Evolutionary conservation across 2,329 filamentous ascomycete genomes (phyloP), one percentile per base, ranked within the genome.

Genomic region (Epichloe scottii): DNA sequence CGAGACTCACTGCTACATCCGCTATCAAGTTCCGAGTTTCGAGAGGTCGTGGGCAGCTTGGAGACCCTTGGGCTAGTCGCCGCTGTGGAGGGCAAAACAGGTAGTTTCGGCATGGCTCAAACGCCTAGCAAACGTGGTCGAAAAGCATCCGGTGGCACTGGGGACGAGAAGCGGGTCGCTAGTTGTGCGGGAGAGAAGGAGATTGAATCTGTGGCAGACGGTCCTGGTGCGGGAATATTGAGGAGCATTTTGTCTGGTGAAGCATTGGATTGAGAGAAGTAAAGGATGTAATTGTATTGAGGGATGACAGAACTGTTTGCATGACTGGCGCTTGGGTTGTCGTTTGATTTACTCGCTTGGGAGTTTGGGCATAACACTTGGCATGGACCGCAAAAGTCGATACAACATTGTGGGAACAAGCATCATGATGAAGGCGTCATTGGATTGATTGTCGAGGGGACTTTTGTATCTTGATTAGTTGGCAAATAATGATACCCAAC

Each of bases 1-100:
- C 80, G 82, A 37, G 91, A 97, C 60, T 87, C 89, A n/a, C 75
- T 94, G 10, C 77, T 98, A 2, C 89, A 95, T 58, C 87, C 91
- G 1, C 78, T 98, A 2, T 93, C 89, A 2, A 85, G 81, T 61
- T 93, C 89, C 5, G 93, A 98, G 66, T 98, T 98, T 67, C 82
- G 89, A 52, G 93, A 98, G 67, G 90, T 98, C 5, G 76, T 96
- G 19, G 83, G 85, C 37, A 94, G 88, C 59, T 69, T 98, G 49
- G 93, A 98, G 71, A 93, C 90, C 0, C 71, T 95, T 45, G 90
- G 88, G 2, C 72, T 97, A 21, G 76, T 96, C 5, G 84, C 65
- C 67, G 84, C 69, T 61, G 87, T 70, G 63, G 88, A 77, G 71
- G 87, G 72, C 59, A 88, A 78, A 71, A 84, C 72, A 47, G 86